Evolutionary conservation across 2,329 filamentous ascomycete species (phyloP).

Genomic region (Xylaria digitata): DNA sequence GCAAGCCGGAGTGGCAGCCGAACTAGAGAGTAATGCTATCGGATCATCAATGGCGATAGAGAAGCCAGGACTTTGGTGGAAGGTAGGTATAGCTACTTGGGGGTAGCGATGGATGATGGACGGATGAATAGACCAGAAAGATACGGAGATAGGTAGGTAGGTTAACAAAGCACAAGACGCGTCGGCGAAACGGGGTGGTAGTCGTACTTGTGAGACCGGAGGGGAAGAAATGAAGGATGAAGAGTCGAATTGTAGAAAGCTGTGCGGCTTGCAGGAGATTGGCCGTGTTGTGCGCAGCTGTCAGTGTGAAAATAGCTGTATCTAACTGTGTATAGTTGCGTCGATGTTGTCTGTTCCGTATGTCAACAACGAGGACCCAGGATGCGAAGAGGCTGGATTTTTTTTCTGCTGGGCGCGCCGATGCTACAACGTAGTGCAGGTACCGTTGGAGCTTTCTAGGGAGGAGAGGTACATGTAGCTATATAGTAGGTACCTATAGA

Average conservation of each 20-base stretch:
- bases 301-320: too few species aligned
- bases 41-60: conserved; percentile 49
- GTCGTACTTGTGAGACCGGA: not conserved
- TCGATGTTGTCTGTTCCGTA: conserved; percentile 6
- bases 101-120: not conserved
- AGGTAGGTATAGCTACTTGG: not conserved
- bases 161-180: conserved; percentile 9
- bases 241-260: conserved; percentile 2
- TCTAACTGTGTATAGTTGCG: conserved; percentile 5
- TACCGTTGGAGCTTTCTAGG: too few species aligned
- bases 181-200: conserved; percentile 6
- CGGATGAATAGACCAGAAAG: not conserved
- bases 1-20: conserved; percentile 45
- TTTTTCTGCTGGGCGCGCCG: conserved; percentile 33
- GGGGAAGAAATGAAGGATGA: not conserved
- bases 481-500: too few species aligned
- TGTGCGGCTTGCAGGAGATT: conserved; percentile 28
- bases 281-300: conserved; percentile 29
- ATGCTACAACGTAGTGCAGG: not conserved
- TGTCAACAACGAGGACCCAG: conserved; percentile 24
- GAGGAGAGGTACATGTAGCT: too few species aligned
- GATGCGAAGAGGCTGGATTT: conserved; percentile 46
- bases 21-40: conserved; percentile 44
- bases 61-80: conserved; percentile 16
- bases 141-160: too few species aligned